Conservation (phyloP, 2,329 filamentous ascomycete species). For the Microthyrium microscopicum region DNA sequence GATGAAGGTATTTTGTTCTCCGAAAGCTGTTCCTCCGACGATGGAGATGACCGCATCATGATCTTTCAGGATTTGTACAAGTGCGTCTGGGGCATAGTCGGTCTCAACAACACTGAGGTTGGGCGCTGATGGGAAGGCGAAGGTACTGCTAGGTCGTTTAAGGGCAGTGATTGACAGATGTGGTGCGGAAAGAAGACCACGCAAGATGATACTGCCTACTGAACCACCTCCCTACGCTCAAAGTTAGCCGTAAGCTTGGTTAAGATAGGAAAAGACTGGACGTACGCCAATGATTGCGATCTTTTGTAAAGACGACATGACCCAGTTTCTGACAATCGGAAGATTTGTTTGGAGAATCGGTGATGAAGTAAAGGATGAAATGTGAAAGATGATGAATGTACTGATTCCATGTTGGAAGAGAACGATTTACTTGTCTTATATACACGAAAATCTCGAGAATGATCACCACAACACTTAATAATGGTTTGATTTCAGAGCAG, state of each 20-base stretch:
- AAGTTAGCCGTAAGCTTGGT: background rate
- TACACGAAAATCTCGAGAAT: no score
- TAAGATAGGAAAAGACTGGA: background rate
- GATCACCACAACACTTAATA: no score
- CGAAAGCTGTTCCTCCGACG: conserved; percentile 1
- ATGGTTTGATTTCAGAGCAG: no score
- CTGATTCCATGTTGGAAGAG: no score
- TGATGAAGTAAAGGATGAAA: no score
- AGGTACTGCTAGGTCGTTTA: conserved; percentile 3
- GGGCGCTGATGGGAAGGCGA: conserved; percentile 5
- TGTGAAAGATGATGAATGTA: no score
- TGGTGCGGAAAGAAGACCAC: conserved; percentile 3
- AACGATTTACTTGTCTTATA: no score
- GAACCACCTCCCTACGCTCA: conserved; percentile 2
- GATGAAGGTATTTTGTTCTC: conserved; percentile 4
- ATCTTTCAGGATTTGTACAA: background rate
- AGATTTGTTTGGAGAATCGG: no score
- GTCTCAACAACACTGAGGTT: conserved; percentile 4
- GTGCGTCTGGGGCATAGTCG: conserved; percentile 3
- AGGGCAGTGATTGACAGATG: conserved; percentile 4
- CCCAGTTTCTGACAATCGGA: no score
- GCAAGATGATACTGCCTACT: conserved; percentile 4
- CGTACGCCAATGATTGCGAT: conserved; percentile 4
- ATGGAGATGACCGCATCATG: conserved; percentile 7
- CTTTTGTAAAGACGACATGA: no score